These are phyloP conservation scores for Irpex rosettiformis DNA, from an alignment of 1,284 basidiomycete species.

Conservation along the genomic window DNA sequence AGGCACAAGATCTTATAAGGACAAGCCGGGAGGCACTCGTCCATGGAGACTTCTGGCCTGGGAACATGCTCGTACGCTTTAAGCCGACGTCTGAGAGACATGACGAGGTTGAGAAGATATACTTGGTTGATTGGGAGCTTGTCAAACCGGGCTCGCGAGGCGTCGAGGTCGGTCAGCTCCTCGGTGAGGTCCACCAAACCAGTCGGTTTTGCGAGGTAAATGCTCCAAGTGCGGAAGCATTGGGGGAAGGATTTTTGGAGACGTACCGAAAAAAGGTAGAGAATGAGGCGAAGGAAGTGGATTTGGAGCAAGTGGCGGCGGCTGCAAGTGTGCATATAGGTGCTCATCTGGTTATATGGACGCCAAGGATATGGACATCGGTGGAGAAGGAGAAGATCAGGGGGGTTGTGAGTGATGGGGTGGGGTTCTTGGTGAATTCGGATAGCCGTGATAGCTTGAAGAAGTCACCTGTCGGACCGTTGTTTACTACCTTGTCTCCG, in stretches of 20 bases:
- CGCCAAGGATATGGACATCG: slow-evolving; percentile 41
- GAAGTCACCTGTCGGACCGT: not conserved
- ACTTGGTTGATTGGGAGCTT: slow-evolving; percentile 60
- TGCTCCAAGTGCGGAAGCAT: slow-evolving; percentile 27
- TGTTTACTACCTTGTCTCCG: too few relatives aligned
- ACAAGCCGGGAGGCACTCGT: slow-evolving; percentile 33
- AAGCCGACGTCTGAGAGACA: slow-evolving; percentile 18
- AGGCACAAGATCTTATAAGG: slow-evolving; percentile 33
- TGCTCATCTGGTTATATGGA: slow-evolving; percentile 44
- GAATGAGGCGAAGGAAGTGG: not conserved
- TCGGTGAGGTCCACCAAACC: slow-evolving; percentile 50
- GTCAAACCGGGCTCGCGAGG: slow-evolving; percentile 47
- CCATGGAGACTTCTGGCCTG: slow-evolving; percentile 69
- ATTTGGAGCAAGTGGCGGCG: slow-evolving; percentile 22
- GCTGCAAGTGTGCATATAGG: slow-evolving; percentile 43
- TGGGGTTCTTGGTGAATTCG: slow-evolving; percentile 38
- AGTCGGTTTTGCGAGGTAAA: slow-evolving; percentile 40
- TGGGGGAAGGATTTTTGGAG: slow-evolving; percentile 40
- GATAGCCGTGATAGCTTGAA: slow-evolving; percentile 14
- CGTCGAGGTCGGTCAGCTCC: slow-evolving; percentile 57
- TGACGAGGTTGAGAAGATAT: slow-evolving; percentile 35
- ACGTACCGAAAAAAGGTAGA: slow-evolving; percentile 34
- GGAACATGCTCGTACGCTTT: slow-evolving; percentile 48
- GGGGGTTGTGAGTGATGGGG: slow-evolving; percentile 44
- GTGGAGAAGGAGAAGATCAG: slow-evolving; percentile 40